Evolutionary conservation across 768 basidiomycete genomes (phyloP).

Genomic region (Neoboletus subvelutipes): DNA sequence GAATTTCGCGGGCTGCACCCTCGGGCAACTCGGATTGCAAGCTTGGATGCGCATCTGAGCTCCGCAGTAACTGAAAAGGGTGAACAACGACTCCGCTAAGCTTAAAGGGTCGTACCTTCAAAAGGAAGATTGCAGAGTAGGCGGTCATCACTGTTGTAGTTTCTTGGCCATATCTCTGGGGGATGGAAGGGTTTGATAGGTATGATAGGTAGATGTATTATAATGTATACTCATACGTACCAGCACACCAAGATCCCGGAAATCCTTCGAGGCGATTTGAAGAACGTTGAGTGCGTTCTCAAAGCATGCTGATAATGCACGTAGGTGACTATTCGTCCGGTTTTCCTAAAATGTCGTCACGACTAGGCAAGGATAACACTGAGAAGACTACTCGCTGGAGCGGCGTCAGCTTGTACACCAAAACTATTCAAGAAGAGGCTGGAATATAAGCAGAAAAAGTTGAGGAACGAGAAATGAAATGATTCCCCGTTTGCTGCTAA

Average conservation of each 20-base stretch:
- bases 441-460: constrained; percentile 74
- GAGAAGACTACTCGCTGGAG: constrained; percentile 44
- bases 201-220: neutral
- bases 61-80: constrained; percentile 60
- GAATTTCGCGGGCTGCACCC: constrained; percentile 62
- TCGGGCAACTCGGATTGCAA: constrained; percentile 61
- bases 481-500: constrained; percentile 62
- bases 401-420: constrained; percentile 65
- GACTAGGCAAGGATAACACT: neutral
- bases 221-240: constrained; percentile 49
- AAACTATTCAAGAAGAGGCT: constrained; percentile 83
- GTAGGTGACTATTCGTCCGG: constrained; percentile 58
- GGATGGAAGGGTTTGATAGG: constrained; percentile 3
- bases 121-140: constrained; percentile 77
- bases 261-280: constrained; percentile 70
- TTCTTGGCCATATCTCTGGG: constrained; percentile 81
- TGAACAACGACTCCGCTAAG: constrained; percentile 1
- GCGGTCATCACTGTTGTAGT: constrained; percentile 85
- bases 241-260: constrained; percentile 70
- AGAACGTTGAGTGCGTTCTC: constrained; percentile 71
- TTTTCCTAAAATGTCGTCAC: constrained; percentile 42
- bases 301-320: constrained; percentile 70
- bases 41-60: constrained; percentile 54
- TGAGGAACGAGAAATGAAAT: constrained; percentile 76
- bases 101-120: constrained; percentile 52